Evolutionary conservation across 371 early-diverging fungal species (phyloP).

Genomic region (Aphelidium insulamus): DNA sequence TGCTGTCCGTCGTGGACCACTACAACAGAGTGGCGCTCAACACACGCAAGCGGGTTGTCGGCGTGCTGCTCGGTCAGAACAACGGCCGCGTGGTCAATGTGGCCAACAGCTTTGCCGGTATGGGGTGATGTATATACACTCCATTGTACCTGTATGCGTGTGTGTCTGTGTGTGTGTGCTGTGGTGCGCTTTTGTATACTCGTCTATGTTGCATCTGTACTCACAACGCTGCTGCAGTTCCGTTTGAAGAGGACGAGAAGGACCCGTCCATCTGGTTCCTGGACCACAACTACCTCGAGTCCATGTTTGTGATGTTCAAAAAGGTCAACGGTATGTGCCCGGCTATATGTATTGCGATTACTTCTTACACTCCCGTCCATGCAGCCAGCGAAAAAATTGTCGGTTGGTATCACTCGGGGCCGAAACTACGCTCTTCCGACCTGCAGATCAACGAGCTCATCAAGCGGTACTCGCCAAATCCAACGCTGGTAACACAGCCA

Average conservation of each 20-base stretch:
- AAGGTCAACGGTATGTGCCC: constrained; percentile 79
- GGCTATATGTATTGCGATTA: not conserved
- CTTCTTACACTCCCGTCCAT: not conserved
- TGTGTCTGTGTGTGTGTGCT: not conserved
- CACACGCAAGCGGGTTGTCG: constrained; percentile 93
- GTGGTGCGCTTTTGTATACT: constrained; percentile 1
- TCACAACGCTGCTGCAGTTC: constrained; percentile 32
- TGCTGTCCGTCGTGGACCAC: constrained; percentile 97
- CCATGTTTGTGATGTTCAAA: constrained; percentile 98
- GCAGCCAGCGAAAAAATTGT: constrained; percentile 78
- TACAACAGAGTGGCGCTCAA: constrained; percentile 90
- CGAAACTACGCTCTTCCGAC: constrained; percentile 91
- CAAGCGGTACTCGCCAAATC: constrained; percentile 79
- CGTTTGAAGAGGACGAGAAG: constrained; percentile 98
- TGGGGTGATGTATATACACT: not conserved
- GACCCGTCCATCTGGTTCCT: constrained; percentile 95
- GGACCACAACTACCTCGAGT: constrained; percentile 97
- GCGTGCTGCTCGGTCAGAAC: constrained; percentile 93
- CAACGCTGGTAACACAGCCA: constrained; percentile 80
- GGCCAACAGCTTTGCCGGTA: constrained; percentile 96
- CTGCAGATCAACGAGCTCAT: constrained; percentile 96
- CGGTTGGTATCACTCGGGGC: constrained; percentile 99
- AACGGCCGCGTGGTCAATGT: constrained; percentile 79
- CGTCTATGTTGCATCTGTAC: not conserved
- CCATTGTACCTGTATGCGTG: not conserved